Evolutionary conservation across 176 grass and related monocot species (phyloP).

Genomic region (Musa beccarii): DNA sequence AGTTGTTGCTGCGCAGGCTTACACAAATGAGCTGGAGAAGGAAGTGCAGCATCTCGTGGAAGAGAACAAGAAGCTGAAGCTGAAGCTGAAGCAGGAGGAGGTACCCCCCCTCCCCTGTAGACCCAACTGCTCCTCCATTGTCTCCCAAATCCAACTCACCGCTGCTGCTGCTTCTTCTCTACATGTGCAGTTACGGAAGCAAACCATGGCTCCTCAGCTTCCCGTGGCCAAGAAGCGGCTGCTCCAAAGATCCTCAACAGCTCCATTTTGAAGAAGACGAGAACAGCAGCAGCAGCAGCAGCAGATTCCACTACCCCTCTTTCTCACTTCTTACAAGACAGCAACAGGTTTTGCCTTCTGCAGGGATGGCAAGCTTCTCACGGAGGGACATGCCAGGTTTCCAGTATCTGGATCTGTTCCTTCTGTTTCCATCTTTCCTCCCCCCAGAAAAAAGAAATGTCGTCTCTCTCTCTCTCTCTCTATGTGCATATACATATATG

Average conservation of each 20-base stretch:
- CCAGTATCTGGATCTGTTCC: too few relatives aligned
- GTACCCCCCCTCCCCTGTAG: not conserved
- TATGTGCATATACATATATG: too few relatives aligned
- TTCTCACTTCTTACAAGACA: too few relatives aligned
- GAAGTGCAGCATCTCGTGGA: slow-evolving; percentile 34
- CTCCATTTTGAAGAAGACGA: slow-evolving; percentile 6
- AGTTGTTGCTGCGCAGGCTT: not conserved
- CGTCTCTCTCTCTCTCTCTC: too few relatives aligned
- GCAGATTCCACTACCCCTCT: too few relatives aligned
- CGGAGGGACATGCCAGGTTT: not conserved
- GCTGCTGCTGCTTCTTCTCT: too few relatives aligned
- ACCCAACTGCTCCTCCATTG: too few relatives aligned
- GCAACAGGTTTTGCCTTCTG: not conserved
- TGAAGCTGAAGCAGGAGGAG: slow-evolving; percentile 37
- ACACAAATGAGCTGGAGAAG: slow-evolving; percentile 32
- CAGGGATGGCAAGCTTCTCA: not conserved
- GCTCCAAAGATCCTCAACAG: slow-evolving; percentile 12
- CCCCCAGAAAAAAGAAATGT: too few relatives aligned
- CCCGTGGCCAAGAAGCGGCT: not conserved
- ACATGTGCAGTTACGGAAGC: slow-evolving; percentile 15
- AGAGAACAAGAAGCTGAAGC: slow-evolving; percentile 39
- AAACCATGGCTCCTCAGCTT: slow-evolving; percentile 5
- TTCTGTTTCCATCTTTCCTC: too few relatives aligned
- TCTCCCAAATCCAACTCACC: too few relatives aligned
- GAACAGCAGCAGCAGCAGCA: too few relatives aligned